phyloP scores from a whole-genome alignment of 2,329 filamentous ascomycete species.

The Geosmithia putterillii region DNA sequence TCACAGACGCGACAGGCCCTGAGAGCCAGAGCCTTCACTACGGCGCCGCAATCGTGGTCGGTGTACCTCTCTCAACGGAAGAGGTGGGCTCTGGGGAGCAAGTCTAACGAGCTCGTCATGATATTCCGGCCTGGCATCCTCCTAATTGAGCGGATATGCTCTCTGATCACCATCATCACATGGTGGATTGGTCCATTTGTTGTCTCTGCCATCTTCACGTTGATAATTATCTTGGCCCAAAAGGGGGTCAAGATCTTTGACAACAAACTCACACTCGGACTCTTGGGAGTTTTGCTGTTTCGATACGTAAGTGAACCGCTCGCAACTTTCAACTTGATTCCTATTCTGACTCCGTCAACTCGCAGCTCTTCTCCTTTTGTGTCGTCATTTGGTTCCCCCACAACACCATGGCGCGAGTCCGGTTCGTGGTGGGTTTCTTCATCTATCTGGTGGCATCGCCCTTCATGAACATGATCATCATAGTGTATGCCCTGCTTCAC shows the following conservation, averaged over 20 bases:
- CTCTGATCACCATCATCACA: slow-evolving; percentile 30
- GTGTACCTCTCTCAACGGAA: slow-evolving; percentile 36
- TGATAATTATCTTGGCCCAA: slow-evolving; percentile 20
- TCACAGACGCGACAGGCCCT: slow-evolving; percentile 33
- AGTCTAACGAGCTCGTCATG: slow-evolving; percentile 35
- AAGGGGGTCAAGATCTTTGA: slow-evolving; percentile 18
- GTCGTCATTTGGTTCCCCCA: slow-evolving; percentile 28
- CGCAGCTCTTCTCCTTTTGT: slow-evolving; percentile 25
- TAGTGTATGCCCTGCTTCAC: slow-evolving; percentile 26
- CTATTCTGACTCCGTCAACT: slow-evolving; percentile 1
- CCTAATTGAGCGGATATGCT: slow-evolving; percentile 29
- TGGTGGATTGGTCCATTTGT: slow-evolving; percentile 33
- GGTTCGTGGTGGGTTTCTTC: slow-evolving; percentile 25
- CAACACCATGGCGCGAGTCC: slow-evolving; percentile 21
- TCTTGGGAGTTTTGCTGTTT: slow-evolving; percentile 22
- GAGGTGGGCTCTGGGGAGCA: slow-evolving; percentile 34
- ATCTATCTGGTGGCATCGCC: slow-evolving; percentile 24
- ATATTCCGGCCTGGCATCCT: slow-evolving; percentile 28
- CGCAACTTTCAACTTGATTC: neutral
- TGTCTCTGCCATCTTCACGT: slow-evolving; percentile 23
- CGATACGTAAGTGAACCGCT: slow-evolving; percentile 24
- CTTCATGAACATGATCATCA: slow-evolving; percentile 28
- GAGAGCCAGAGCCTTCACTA: slow-evolving; percentile 31
- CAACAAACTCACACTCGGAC: slow-evolving; percentile 21
- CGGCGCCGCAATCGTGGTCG: slow-evolving; percentile 28